These are phyloP conservation scores for Mortierella sp. DNA, from an alignment of 371 early-diverging fungal genomes.

Conservation along the genomic window DNA sequence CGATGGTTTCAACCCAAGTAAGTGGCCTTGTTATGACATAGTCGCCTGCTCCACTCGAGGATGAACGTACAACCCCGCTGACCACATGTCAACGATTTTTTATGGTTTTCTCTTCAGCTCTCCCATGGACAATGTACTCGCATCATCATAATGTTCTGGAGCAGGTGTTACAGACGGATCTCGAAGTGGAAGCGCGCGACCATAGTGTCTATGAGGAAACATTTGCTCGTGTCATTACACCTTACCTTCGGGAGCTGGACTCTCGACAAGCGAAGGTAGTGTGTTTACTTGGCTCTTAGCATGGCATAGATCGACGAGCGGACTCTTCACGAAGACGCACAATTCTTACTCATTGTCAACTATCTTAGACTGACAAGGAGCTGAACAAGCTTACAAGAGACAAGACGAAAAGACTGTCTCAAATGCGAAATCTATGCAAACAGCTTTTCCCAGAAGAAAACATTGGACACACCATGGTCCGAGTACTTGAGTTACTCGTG, in stretches of 20 bases:
- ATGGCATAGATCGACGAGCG: no score
- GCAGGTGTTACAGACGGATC: slow-evolving; percentile 3
- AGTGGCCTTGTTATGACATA: not conserved
- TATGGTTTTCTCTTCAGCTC: not conserved
- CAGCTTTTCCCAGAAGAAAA: slow-evolving; percentile 43
- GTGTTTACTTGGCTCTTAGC: no score
- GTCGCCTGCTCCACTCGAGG: no score
- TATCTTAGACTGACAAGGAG: slow-evolving; percentile 33
- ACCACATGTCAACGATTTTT: no score
- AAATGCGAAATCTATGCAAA: slow-evolving; percentile 42
- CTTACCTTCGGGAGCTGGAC: slow-evolving; percentile 31
- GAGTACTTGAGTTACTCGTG: slow-evolving; percentile 32
- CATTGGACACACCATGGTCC: slow-evolving; percentile 41
- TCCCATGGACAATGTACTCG: slow-evolving; percentile 32
- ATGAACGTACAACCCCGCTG: no score
- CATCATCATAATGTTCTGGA: slow-evolving; percentile 25
- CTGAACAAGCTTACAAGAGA: slow-evolving; percentile 17
- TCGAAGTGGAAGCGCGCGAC: slow-evolving; percentile 22
- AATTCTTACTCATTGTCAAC: not conserved
- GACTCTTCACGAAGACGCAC: no score
- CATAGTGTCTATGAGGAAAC: slow-evolving; percentile 22
- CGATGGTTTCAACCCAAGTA: slow-evolving; percentile 33
- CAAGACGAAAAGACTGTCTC: slow-evolving; percentile 31
- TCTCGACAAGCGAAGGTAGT: slow-evolving; percentile 24
- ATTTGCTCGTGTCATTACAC: slow-evolving; percentile 13